A percentile compares a stretch with the other conserved stretches of the same genome.
phyloP scores from a whole-genome alignment of 2,329 filamentous ascomycete species.

The Myriosclerotinia curreyana region DNA sequence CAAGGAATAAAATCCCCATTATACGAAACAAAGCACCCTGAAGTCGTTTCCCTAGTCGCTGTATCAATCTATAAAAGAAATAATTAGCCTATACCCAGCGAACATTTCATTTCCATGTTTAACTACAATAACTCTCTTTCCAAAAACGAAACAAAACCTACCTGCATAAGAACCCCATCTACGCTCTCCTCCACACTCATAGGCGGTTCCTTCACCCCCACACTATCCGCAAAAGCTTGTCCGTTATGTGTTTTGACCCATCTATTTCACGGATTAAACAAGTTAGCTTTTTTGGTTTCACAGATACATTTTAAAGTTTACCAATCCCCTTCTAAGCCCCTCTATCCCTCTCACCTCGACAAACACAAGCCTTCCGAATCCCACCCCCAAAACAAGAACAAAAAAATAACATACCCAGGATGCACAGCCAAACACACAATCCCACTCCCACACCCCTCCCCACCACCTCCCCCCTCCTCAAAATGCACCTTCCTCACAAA shows the following conservation, averaged over 20 bases:
- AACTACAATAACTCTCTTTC: too few relatives aligned
- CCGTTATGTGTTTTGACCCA: constrained; percentile 47
- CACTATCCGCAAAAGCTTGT: constrained; percentile 38
- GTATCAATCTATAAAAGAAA: constrained; percentile 38
- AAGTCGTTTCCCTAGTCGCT: constrained; percentile 38
- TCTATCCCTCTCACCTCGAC: too few relatives aligned
- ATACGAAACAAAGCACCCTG: constrained; percentile 32
- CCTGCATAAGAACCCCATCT: constrained; percentile 33
- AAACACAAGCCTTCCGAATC: too few relatives aligned
- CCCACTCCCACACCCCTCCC: constrained; percentile 28
- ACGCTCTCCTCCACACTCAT: constrained; percentile 41
- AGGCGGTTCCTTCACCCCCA: constrained; percentile 40
- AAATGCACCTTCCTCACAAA: constrained; percentile 41
- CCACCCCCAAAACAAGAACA: too few relatives aligned
- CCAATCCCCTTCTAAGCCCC: too few relatives aligned
- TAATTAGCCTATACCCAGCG: neutral
- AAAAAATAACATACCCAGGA: constrained; percentile 32
- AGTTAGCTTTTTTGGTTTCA: too few relatives aligned
- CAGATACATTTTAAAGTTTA: too few relatives aligned
- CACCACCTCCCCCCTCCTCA: constrained; percentile 41
- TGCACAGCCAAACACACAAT: constrained; percentile 39
- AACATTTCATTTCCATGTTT: too few relatives aligned
- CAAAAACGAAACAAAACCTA: too few relatives aligned
- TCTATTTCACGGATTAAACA: constrained; percentile 25
- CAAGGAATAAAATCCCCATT: constrained; percentile 30